Evolutionary conservation across 139 green algal genomes (phyloP).

Genomic region (Ettlia oleoabundans): DNA sequence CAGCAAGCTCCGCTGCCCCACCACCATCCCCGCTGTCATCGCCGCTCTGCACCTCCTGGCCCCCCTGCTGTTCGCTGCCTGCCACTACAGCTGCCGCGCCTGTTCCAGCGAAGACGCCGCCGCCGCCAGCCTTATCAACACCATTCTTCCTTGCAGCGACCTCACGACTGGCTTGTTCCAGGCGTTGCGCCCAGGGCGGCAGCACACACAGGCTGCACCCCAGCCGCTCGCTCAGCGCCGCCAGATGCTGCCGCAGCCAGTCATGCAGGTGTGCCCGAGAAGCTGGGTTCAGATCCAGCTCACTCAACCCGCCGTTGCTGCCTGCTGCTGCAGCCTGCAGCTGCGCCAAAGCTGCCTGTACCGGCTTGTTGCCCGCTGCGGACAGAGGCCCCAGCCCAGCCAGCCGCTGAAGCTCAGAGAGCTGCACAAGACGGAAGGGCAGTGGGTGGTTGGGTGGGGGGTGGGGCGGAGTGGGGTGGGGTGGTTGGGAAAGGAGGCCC

Average conservation of each 20-base stretch:
- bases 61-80: background rate
- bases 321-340: conserved; percentile 1
- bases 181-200: background rate
- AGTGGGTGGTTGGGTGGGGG: background rate
- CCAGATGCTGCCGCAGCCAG: conserved; percentile 21
- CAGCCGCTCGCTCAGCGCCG: conserved; percentile 4
- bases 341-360: background rate
- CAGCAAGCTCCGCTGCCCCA: background rate
- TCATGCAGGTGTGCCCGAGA: background rate
- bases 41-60: background rate
- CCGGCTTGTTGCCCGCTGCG: background rate
- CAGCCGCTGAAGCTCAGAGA: conserved; percentile 34
- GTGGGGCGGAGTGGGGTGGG: no score
- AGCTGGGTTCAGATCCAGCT: background rate
- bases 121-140: background rate
- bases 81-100: background rate
- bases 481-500: no score
- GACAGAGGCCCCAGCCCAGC: background rate
- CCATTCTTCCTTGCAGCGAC: no score
- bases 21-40: background rate
- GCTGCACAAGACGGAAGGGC: background rate
- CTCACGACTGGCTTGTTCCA: no score
- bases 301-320: background rate
- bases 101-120: background rate
- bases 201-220: background rate